These are phyloP conservation scores for Stemphylium lycopersici DNA, from an alignment of 2,329 filamentous ascomycete species.

Conservation along the genomic window DNA sequence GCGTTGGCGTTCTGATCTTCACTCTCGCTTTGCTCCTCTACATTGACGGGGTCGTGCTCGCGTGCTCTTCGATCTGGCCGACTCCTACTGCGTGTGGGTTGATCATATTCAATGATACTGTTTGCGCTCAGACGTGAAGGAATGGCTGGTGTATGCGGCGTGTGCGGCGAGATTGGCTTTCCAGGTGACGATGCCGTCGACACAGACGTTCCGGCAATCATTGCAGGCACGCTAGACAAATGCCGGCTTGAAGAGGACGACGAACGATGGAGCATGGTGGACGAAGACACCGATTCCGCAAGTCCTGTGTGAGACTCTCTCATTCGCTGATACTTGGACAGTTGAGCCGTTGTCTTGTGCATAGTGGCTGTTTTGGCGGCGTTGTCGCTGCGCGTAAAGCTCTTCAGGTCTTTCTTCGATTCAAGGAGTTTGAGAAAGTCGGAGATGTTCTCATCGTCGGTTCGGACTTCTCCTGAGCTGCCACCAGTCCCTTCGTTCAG, in stretches of 20 bases:
- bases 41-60: conserved; percentile 34
- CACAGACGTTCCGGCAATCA: conserved; percentile 69
- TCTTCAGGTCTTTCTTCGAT: conserved; percentile 82
- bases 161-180: conserved; percentile 88
- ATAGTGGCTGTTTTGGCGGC: conserved; percentile 68
- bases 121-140: conserved; percentile 93
- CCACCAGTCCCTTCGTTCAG: conserved; percentile 72
- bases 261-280: conserved; percentile 81
- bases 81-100: conserved; percentile 41
- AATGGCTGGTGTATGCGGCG: conserved; percentile 90
- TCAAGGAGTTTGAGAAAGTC: conserved; percentile 92
- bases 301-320: conserved; percentile 85
- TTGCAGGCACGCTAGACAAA: conserved; percentile 67
- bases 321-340: conserved; percentile 87
- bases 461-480: conserved; percentile 69
- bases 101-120: conserved; percentile 75
- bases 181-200: conserved; percentile 87
- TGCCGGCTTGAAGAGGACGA: conserved; percentile 79
- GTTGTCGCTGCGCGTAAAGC: conserved; percentile 71
- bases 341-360: conserved; percentile 76
- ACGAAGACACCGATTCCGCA: conserved; percentile 92
- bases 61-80: conserved; percentile 42
- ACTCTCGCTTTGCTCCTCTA: conserved; percentile 36
- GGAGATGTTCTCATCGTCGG: conserved; percentile 90
- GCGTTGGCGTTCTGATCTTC: conserved; percentile 63